Evolutionary conservation across 2,329 filamentous ascomycete genomes (phyloP), one percentile per base, ranked within the genome.

Genomic region (Fonsecaea pedrosoi): DNA sequence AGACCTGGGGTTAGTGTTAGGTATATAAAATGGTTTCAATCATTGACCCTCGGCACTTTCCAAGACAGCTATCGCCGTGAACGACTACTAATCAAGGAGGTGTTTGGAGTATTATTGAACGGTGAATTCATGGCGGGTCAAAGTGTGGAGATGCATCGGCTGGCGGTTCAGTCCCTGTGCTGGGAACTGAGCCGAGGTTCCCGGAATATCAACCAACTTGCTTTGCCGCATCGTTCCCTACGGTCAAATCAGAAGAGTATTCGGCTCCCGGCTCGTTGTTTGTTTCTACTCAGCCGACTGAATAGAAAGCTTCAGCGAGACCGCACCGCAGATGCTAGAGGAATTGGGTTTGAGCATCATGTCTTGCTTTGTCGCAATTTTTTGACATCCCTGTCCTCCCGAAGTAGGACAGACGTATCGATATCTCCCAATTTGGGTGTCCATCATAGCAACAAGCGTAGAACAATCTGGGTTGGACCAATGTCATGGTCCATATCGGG

Each of bases 21-120:
- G 30, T 50, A 60, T 60, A 60, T 60, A 53, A 50, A 58, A 50
- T 48, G 42, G 42, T 48, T 34, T 35, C 42, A 30, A 37, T 32
- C 30, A 32, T 34, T 60, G 57, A 32, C 57, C 57, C 57, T 60
- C 57, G 57, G 57, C 40, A 60, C 50, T 45, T 42, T 42, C 56
- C 50, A 35, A 21, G 42, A 18, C 30, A 45, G 34, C 57, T 60
- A 40, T 50, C 35, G 18, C 57, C 42, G 40, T 15, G n/a, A 4
- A 50, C 38, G 57, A 30, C 6, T 25, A 34, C 56, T 59, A 59
- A 48, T 48, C 40, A 59, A 45, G 38, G 8, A 50, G 10, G 38
- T 50, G 37, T 13, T 8, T 18, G 7, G 25, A 32, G 25, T 25
- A 25, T 34, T 25, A 25, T 34, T 15, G 38, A 18, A 25, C 30